phyloP scores from a whole-genome alignment of 495 filamentous ascomycete species.

The Penicillium egyptiacum region DNA sequence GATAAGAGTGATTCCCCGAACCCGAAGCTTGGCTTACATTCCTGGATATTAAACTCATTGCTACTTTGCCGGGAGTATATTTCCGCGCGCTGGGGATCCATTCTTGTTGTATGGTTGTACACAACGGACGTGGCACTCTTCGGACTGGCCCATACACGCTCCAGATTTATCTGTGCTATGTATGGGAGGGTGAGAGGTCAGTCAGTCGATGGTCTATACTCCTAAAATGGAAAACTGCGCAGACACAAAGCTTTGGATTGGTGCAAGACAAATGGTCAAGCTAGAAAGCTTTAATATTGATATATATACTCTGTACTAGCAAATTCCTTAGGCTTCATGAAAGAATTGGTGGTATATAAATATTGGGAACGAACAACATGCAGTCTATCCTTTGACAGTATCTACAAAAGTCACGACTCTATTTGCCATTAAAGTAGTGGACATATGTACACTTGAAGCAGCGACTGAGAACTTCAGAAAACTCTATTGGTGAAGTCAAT shows the following conservation, averaged over 20 bases:
- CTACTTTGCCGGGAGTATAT: neutral
- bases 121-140: neutral
- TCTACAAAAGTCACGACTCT: neutral
- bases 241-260: neutral
- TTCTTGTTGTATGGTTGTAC: neutral
- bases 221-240: neutral
- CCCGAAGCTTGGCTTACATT: constrained; percentile 21
- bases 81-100: neutral
- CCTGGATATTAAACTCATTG: constrained; percentile 7
- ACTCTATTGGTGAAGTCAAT: constrained; percentile 41
- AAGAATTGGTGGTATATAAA: neutral
- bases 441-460: neutral
- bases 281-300: neutral
- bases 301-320: neutral
- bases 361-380: neutral
- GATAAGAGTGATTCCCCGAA: neutral
- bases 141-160: neutral
- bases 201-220: neutral
- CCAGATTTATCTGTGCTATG: neutral
- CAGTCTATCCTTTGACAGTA: neutral
- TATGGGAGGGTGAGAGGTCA: neutral
- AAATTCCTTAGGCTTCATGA: neutral
- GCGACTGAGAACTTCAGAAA: constrained; percentile 11
- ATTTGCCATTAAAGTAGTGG: neutral
- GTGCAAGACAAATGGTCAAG: neutral